Percentiles rank a stretch among this genome's conserved stretches.
These are phyloP conservation scores for Arthrinium phaeospermum DNA, from an alignment of 2,329 filamentous ascomycete species.

Conservation along the genomic window DNA sequence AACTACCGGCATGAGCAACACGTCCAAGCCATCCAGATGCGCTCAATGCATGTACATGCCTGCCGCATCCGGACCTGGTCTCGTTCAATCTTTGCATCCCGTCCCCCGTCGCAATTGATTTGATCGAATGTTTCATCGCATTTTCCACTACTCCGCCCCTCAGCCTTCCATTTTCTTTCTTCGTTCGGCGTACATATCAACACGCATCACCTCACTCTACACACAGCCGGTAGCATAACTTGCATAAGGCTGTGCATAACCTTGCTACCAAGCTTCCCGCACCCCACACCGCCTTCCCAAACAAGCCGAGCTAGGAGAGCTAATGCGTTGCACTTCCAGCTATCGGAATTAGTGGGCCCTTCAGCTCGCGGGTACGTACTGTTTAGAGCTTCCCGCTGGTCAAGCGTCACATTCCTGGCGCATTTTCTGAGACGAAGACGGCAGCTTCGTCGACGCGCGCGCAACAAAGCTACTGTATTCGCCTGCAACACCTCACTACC, in stretches of 20 bases:
- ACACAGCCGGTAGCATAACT: not conserved
- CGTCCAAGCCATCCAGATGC: not conserved
- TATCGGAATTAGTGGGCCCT: not conserved
- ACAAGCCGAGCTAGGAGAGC: not conserved
- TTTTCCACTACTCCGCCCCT: not conserved
- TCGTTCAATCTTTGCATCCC: not conserved
- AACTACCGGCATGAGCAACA: constrained; percentile 8
- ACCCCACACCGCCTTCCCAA: constrained; percentile 5
- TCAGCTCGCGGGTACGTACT: constrained; percentile 11
- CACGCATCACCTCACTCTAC: not conserved
- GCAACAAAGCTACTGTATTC: not conserved
- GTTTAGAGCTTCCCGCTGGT: not conserved
- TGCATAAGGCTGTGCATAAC: not conserved
- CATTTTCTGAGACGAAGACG: constrained; percentile 18
- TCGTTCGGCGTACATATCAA: not conserved
- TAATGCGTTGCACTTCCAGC: constrained; percentile 9
- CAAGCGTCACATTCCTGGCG: constrained; percentile 16
- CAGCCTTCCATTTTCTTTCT: not conserved
- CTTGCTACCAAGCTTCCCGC: not conserved
- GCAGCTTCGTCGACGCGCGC: constrained; percentile 8
- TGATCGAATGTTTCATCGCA: constrained; percentile 1
- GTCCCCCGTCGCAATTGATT: not conserved
- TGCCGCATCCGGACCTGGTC: not conserved
- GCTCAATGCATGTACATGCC: constrained; percentile 6
- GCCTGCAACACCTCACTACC: not conserved